A percentile compares a stretch with the other conserved stretches of the same genome.
Conservation (phyloP, 306 rosid species). For the Calophaca sinica region DNA sequence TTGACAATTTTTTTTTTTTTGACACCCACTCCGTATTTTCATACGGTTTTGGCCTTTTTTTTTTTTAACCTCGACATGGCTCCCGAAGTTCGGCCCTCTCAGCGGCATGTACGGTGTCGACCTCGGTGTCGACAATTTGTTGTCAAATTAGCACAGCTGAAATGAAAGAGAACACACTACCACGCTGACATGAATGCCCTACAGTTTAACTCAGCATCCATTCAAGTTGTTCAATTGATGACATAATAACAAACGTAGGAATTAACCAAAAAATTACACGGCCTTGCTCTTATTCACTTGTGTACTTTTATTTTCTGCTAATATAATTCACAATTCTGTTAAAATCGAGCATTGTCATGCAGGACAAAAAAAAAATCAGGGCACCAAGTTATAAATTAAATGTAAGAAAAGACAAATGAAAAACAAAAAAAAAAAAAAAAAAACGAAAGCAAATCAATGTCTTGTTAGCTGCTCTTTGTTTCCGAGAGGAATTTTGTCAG, state of each 20-base stretch:
- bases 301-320: conserved; percentile 26
- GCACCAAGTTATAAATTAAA: conserved; percentile 40
- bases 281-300: conserved; percentile 29
- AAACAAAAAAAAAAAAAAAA: neutral
- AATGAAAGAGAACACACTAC: neutral
- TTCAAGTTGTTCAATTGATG: too few relatives aligned
- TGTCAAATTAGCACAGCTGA: too few relatives aligned
- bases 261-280: neutral
- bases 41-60: too few relatives aligned
- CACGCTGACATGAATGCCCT: too few relatives aligned
- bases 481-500: conserved; percentile 61
- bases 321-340: conserved; percentile 38
- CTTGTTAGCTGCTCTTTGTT: conserved; percentile 70
- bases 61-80: too few relatives aligned
- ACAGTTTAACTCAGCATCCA: too few relatives aligned
- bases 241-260: too few relatives aligned
- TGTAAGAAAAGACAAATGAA: conserved; percentile 5
- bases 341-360: conserved; percentile 40
- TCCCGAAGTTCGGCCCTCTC: too few relatives aligned
- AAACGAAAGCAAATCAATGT: conserved; percentile 51
- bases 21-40: too few relatives aligned
- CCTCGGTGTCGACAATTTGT: too few relatives aligned
- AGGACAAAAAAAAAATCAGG: conserved; percentile 35
- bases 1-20: too few relatives aligned
- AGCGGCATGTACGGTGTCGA: too few relatives aligned